Base-by-base conservation (phyloP, 257 asterid genomes). In the Catharanthus roseus region DNA sequence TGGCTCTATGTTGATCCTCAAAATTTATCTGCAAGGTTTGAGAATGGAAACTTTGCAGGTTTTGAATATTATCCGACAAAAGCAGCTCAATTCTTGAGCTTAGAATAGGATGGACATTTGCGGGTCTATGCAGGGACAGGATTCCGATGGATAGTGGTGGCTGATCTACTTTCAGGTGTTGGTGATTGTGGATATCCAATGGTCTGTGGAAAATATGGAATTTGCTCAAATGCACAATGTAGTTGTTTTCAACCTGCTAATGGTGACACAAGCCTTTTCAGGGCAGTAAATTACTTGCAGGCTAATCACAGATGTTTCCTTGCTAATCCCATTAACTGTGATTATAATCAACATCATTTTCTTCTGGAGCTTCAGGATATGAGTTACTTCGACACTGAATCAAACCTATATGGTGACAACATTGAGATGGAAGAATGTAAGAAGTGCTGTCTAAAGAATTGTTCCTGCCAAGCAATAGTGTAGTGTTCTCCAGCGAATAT, bases 401-500 rank as follows among this genome's bases (percentile, higher is more conserved):
- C 74, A 26, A 56, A 56, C 47, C 13, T 41, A 10, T 23, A 23
- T 18, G n/a, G 67, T 15, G 24, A 65, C 7, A 24, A 66, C 68
- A 61, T 74, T 15, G 64, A 67, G 57, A 26, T 21, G 70, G 72
- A 50, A 10, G 62, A 49, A 12, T 77, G 81, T 70, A 73, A 62
- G 49, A 31, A 57, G 16, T 24, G 53, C 5, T 73, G 82, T 13
- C 49, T 73, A 10, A 44, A 6, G 21, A 68, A 68, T 19, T 77
- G 81, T 67, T 77, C 81, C 4, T 77, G 81, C 58, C 68, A 73
- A 68, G 81, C 75, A 21, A 61, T 60, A 3, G 56, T 72, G 11
- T 60, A 3, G 56, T 72, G 11, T 77, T 77, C 21, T 39, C 34
- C 9, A 42, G 47, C 11, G 47, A 10, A 42, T 38, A 38, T 38